Percentiles rank a stretch among this genome's conserved stretches.
These are phyloP conservation scores for Dactylis glomerata DNA, from an alignment of 176 grass and related monocot genomes.

Conservation along the genomic window DNA sequence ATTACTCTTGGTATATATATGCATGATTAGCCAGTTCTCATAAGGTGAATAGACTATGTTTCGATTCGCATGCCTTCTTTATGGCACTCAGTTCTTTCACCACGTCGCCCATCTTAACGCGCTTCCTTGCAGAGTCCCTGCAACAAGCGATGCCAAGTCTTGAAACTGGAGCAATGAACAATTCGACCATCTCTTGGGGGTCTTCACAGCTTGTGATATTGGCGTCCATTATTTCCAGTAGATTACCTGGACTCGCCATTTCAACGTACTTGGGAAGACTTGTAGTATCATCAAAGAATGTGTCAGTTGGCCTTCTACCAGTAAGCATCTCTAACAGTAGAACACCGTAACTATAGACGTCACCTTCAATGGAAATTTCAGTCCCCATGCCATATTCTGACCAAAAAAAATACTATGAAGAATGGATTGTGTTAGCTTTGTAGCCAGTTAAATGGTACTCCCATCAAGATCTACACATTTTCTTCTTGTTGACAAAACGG, in stretches of 20 bases:
- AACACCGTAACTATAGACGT: slow-evolving; percentile 33
- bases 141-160: background rate
- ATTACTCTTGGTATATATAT: too few species aligned
- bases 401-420: background rate
- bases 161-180: background rate
- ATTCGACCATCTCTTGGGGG: background rate
- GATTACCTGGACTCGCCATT: slow-evolving; percentile 1
- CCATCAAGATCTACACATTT: background rate
- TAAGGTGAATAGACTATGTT: too few species aligned
- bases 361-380: slow-evolving; percentile 23
- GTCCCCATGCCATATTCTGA: slow-evolving; percentile 27
- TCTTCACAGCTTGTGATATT: background rate
- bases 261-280: slow-evolving; percentile 19
- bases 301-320: slow-evolving; percentile 25
- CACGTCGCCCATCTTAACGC: background rate
- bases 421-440: background rate
- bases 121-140: background rate
- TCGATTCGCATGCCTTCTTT: background rate
- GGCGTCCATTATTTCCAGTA: slow-evolving; percentile 12
- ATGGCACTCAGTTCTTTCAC: background rate
- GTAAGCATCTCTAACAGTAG: slow-evolving; percentile 34
- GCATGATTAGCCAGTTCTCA: too few species aligned
- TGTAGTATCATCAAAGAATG: background rate
- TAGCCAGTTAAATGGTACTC: background rate
- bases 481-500: background rate